Base-by-base conservation (phyloP, 1,284 basidiomycete genomes). In the Ganoderma leucocontextum region DNA sequence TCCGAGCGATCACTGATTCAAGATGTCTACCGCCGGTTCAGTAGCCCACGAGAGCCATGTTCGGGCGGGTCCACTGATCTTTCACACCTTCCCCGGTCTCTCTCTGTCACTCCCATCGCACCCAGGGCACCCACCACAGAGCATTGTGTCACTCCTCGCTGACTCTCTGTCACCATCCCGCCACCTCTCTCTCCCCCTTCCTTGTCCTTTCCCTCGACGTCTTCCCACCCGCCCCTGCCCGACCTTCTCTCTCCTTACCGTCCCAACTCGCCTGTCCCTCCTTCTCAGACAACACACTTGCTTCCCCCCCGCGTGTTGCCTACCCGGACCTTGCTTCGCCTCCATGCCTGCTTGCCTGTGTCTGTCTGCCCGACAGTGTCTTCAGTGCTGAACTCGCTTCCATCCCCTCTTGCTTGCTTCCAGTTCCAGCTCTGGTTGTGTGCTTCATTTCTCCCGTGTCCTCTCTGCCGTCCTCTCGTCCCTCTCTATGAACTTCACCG, bases 401-500 rank as follows among this genome's bases (percentile, higher is more conserved):
- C 38, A 15, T 22, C 13, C 35, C n/a, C 25, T 9, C 13, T 42
- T 5, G 33, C 39, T 25, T 12, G 29, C 49, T 44, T 29, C 25
- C 17, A 12, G 55, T 39, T 49, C 13, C 47, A 49, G 47, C 47
- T 25, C 47, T 19, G 10, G 9, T 5, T 10, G 47, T 8, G 22
- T 22, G 10, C n/a, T 22, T 22, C n/a, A 22, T 47, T 10, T 2
- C 17, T 4, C 47, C 19, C 25, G 17, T 22, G 12, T 44, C 38
- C 42, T 42, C 42, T 29, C 9, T 44, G 1, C 22, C 29, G 22
- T 13, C 61, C 41, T 60, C 35, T 15, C 35, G 7, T 2, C 13
- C 29, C 22, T 47, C 58, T 60, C 35, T 52, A 76, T 77, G 75
- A 79, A 76, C 73, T 76, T 77, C 69, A 77, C 77, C 49, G 70